Evolutionary conservation across 371 early-diverging fungal species (phyloP).

Genomic region (Rhizopus sp.): DNA sequence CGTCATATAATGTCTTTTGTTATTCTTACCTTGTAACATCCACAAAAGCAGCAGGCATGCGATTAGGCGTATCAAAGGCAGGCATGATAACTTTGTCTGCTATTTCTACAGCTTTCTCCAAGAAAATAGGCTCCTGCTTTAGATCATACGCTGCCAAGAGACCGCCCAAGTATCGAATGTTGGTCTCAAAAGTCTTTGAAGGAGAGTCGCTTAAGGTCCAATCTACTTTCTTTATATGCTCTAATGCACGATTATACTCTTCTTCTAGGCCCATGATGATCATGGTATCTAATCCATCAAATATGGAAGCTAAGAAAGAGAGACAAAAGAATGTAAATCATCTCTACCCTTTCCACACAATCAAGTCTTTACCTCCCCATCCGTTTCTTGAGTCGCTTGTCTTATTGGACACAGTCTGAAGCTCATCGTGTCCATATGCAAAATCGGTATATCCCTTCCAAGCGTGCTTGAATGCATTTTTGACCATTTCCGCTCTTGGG

Average conservation of each 20-base stretch:
- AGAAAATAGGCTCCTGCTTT: slow-evolving; percentile 55
- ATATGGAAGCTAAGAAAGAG: slow-evolving; percentile 57
- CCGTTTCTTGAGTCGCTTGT: slow-evolving; percentile 58
- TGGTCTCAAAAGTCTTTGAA: slow-evolving; percentile 72
- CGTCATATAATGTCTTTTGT: slow-evolving; percentile 17
- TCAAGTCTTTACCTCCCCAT: slow-evolving; percentile 43
- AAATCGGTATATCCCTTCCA: slow-evolving; percentile 77
- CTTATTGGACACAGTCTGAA: slow-evolving; percentile 46
- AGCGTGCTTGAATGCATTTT: slow-evolving; percentile 63
- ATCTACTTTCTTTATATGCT: slow-evolving; percentile 57
- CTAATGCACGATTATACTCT: slow-evolving; percentile 69
- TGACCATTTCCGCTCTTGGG: slow-evolving; percentile 27
- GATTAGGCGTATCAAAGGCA: slow-evolving; percentile 57
- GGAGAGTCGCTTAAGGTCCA: slow-evolving; percentile 21
- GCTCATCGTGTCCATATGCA: slow-evolving; percentile 66
- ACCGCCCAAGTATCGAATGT: slow-evolving; percentile 79
- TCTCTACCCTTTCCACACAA: neutral
- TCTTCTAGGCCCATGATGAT: slow-evolving; percentile 77
- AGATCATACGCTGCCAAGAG: slow-evolving; percentile 65
- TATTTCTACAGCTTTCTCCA: slow-evolving; percentile 43
- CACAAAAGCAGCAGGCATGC: slow-evolving; percentile 77
- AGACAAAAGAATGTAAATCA: slow-evolving; percentile 38
- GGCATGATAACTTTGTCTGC: slow-evolving; percentile 46
- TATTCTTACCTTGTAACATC: slow-evolving; percentile 45
- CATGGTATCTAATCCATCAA: slow-evolving; percentile 88